Base-by-base conservation (phyloP, 2,329 filamentous ascomycete species). In the Claviceps fusiformis region DNA sequence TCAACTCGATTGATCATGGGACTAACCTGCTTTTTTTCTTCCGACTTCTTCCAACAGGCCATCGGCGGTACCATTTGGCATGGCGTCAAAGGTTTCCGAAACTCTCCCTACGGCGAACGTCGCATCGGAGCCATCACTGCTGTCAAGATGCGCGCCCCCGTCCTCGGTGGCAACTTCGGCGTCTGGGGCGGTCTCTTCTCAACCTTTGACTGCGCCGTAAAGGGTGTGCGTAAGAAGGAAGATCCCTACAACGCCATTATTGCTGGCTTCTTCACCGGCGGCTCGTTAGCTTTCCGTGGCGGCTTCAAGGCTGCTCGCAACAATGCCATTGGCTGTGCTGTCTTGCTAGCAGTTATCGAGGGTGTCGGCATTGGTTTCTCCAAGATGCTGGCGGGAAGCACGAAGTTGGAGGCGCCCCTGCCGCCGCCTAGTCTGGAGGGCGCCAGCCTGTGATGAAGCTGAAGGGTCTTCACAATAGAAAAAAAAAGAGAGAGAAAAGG, bases 211-310 rank as follows among this genome's bases (percentile, higher is more conserved):
- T 98, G 93, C 76, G 87, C 91, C 27, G 87, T 96, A 59, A 98
- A 97, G 79, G 92, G 92, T 56, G 76, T 92, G 55, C 78, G 90
- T 61, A 89, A 93, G 79, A 97, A 96, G 84, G 93, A 98, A 72
- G 93, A 97, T 70, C 90, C 93, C 15, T 97, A 90, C 76, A 97
- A 97, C 74, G 90, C 91, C 65, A 97, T 98, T 70, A 95, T 92
- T 63, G 93, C 92, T 46, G 93, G 93, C 54, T 96, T 96, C 79
- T 92, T 96, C 72, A 97, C 93, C 5, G 91, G 90, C 65, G 93
- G 93, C 62, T 83, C 92, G 35, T 79, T 98, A 39, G 93, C 93
- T 53, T 85, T 97, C 59, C 83, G 93, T 73, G 93, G 93, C 65
- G 93, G 93, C 57, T 86, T 86, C 71, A 91, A 89, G 76, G 89